These are phyloP conservation scores for Dinochytrium kinnereticum DNA, from an alignment of 371 early-diverging fungal species.

Conservation along the genomic window DNA sequence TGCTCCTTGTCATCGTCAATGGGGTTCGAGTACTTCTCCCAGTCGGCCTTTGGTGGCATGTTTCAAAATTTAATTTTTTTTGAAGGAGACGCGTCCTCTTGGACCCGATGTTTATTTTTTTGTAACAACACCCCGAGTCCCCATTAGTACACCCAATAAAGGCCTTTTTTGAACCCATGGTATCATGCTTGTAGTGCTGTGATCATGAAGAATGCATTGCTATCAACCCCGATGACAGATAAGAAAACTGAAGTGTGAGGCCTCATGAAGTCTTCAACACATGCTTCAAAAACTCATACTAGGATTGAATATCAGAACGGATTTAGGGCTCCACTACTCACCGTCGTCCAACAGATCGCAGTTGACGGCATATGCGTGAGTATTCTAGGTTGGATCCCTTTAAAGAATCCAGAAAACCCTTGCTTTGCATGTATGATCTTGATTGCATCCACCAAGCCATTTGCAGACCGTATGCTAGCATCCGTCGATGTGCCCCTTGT, in stretches of 20 bases:
- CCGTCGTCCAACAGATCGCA: conserved; percentile 91
- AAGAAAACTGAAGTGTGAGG: no score
- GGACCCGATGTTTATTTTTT: no score
- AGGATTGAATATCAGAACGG: background rate
- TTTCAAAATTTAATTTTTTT: conserved; percentile 1
- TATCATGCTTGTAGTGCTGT: no score
- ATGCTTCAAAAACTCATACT: conserved; percentile 33
- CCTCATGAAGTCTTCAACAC: background rate
- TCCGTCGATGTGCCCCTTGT: conserved; percentile 81
- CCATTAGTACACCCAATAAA: no score
- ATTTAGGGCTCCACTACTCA: conserved; percentile 6
- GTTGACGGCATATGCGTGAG: conserved; percentile 90
- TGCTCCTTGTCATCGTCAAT: conserved; percentile 75
- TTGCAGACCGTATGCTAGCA: conserved; percentile 67
- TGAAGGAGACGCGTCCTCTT: background rate
- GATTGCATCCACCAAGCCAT: conserved; percentile 74
- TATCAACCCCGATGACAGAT: no score
- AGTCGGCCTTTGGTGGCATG: conserved; percentile 73
- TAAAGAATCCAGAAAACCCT: conserved; percentile 79
- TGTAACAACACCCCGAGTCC: no score
- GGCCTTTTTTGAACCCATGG: no score
- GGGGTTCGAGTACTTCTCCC: conserved; percentile 94
- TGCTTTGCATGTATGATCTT: conserved; percentile 73
- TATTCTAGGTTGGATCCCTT: conserved; percentile 84
- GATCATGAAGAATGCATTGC: no score